A percentile compares a stretch with the other conserved stretches of the same genome.
Evolutionary conservation across 352 stramenopile genomes (phyloP).

Genomic region (Globisporangium uncinulatum): DNA sequence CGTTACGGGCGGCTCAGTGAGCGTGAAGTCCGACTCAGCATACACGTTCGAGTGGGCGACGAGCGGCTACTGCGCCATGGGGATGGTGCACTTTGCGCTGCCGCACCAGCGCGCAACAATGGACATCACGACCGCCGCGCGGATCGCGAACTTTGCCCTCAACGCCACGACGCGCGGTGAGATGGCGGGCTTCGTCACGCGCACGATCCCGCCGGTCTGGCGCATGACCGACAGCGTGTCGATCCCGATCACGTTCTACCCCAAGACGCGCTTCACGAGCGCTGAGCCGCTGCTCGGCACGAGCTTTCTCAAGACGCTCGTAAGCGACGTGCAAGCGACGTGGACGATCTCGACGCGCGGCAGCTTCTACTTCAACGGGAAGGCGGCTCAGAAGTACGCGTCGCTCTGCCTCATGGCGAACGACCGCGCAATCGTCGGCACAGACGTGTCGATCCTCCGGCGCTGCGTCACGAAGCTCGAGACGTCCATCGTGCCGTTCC

Average conservation of each 20-base stretch:
- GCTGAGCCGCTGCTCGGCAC: conserved; percentile 7
- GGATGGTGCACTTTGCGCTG: conserved; percentile 57
- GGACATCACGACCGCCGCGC: conserved; percentile 27
- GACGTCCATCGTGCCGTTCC: conserved; percentile 37
- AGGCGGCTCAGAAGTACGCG: conserved; percentile 68
- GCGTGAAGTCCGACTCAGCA: conserved; percentile 32
- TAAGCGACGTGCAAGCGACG: conserved; percentile 39
- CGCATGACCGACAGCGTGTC: conserved; percentile 32
- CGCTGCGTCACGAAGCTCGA: conserved; percentile 65
- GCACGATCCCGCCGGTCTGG: conserved; percentile 36
- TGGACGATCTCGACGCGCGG: conserved; percentile 46
- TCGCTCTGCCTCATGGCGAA: conserved; percentile 72
- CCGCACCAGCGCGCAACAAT: conserved; percentile 55
- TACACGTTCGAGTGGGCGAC: conserved; percentile 66
- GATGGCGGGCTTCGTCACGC: conserved; percentile 49
- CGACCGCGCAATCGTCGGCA: conserved; percentile 54
- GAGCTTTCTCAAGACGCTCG: conserved; percentile 40
- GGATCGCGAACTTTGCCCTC: conserved; percentile 30
- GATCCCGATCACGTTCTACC: conserved; percentile 59
- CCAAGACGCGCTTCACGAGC: conserved; percentile 27
- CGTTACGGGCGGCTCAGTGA: conserved; percentile 37
- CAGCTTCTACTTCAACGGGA: conserved; percentile 78
- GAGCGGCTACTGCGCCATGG: conserved; percentile 38
- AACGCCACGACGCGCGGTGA: conserved; percentile 44
- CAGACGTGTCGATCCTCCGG: conserved; percentile 43